Evolutionary conservation across 2,329 filamentous ascomycete genomes (phyloP), one percentile per base, ranked within the genome.

Genomic region (Aureobasidium sp.): DNA sequence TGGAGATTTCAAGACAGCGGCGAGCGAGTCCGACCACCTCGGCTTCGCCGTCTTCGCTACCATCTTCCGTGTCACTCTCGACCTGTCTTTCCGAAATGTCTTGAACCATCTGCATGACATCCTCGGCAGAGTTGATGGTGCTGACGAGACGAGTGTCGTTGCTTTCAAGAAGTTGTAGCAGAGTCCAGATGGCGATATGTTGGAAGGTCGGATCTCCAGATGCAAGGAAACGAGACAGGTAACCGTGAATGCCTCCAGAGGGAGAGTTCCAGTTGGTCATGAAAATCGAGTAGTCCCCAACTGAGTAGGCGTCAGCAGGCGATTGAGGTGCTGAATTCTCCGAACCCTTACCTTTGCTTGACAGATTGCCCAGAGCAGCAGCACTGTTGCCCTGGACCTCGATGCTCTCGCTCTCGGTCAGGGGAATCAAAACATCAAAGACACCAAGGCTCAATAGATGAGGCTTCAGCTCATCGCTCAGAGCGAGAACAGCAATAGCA

Each of bases 321-420:
- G 42, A 29, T 59, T 27, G n/a, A 34, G 31, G 15, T 31, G 34
- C 25, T 3, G 9, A 14, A 44, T 22, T 44, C 1, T 48, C n/a
- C 5, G 29, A 27, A 15, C 44, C 62, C 79, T 70, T 81, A 95
- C 92, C 92, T 85, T 99, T 99, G 1, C 92, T 97, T 5, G 93
- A 97, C 27, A 99, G 79, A 72, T 99, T 99, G 58, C 94, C 94
- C 57, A 99, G 79, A 27, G 94, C 94, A 25, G 94, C 94, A 48
- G 94, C 94, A 74, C 94, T 97, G 77, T 99, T 99, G 45, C 94
- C 94, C 75, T 99, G 94, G 0, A 99, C 94, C 73, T 99, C 94
- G 58, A 99, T 96, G 73, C 93, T 97, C 63, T 92, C 87, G 0
- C 93, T 97, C 71, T 94, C 91, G 0, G 94, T 99, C 63, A 99